These are phyloP conservation scores for Limnanthes douglasii DNA, from an alignment of 345 rosid genomes.

Conservation along the genomic window DNA sequence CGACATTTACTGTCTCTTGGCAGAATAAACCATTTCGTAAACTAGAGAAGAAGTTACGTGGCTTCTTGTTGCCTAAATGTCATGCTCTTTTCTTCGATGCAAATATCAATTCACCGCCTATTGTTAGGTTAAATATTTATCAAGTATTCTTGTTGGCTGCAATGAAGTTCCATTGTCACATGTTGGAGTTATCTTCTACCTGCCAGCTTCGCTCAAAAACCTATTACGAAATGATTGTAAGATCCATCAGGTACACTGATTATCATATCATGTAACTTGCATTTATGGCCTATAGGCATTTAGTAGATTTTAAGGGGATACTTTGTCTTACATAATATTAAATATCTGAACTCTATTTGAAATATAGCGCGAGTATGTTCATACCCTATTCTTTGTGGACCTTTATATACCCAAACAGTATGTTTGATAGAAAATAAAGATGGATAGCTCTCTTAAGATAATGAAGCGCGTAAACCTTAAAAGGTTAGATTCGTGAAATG, in stretches of 20 bases:
- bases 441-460: too few species aligned
- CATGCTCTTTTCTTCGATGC: conserved; percentile 71
- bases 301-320: background rate
- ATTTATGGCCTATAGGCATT: conserved; percentile 1
- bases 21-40: conserved; percentile 27
- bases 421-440: too few species aligned
- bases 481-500: too few species aligned
- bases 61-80: conserved; percentile 60
- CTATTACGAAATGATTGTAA: conserved; percentile 24
- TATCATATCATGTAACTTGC: background rate
- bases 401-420: background rate
- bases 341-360: too few species aligned
- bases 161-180: conserved; percentile 71
- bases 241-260: conserved; percentile 35
- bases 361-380: too few species aligned
- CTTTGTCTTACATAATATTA: background rate
- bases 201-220: conserved; percentile 26
- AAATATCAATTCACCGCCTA: conserved; percentile 50
- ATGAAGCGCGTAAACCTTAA: too few species aligned
- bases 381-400: conserved; percentile 1
- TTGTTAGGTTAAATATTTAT: conserved; percentile 65
- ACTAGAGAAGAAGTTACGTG: conserved; percentile 27
- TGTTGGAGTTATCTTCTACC: conserved; percentile 30
- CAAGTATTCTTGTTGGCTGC: conserved; percentile 67
- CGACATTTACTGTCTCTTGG: conserved; percentile 51